Evolutionary conservation across 352 stramenopile species (phyloP).

Genomic region (Phytophthora boehmeriae): DNA sequence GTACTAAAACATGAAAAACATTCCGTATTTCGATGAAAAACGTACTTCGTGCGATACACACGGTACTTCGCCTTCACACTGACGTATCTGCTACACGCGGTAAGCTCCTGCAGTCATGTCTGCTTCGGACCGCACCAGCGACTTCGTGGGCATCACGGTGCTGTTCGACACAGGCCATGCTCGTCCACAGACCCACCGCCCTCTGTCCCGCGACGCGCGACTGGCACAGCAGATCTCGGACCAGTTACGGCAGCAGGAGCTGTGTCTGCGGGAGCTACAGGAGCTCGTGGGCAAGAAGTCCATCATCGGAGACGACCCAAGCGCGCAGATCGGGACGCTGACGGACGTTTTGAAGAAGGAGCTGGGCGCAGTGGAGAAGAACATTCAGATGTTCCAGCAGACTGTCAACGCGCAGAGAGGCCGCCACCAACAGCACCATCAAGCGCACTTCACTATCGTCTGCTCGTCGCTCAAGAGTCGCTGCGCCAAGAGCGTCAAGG

Average conservation of each 20-base stretch:
- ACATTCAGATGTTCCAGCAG: slow-evolving; percentile 74
- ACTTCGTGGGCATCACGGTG: slow-evolving; percentile 87
- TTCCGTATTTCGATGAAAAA: no score
- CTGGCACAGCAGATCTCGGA: slow-evolving; percentile 83
- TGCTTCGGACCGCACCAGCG: slow-evolving; percentile 74
- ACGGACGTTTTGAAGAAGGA: slow-evolving; percentile 85
- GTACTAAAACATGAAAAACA: no score
- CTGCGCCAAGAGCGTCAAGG: slow-evolving; percentile 81
- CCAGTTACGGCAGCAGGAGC: slow-evolving; percentile 80
- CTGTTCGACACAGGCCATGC: slow-evolving; percentile 75
- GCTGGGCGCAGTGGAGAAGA: slow-evolving; percentile 62
- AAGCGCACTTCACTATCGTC: slow-evolving; percentile 82
- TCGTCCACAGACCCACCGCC: slow-evolving; percentile 55
- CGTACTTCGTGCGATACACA: no score
- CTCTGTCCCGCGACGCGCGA: slow-evolving; percentile 74
- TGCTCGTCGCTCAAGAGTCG: slow-evolving; percentile 81
- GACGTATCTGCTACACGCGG: no score
- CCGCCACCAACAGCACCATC: slow-evolving; percentile 68
- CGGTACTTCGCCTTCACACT: no score
- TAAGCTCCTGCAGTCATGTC: background rate
- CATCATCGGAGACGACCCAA: slow-evolving; percentile 81
- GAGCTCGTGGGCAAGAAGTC: slow-evolving; percentile 76
- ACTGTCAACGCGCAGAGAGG: slow-evolving; percentile 54
- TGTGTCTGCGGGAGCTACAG: slow-evolving; percentile 77
- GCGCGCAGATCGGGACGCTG: slow-evolving; percentile 74